Evolutionary conservation across 495 filamentous ascomycete species (phyloP).

Genomic region (Podospora didyma): DNA sequence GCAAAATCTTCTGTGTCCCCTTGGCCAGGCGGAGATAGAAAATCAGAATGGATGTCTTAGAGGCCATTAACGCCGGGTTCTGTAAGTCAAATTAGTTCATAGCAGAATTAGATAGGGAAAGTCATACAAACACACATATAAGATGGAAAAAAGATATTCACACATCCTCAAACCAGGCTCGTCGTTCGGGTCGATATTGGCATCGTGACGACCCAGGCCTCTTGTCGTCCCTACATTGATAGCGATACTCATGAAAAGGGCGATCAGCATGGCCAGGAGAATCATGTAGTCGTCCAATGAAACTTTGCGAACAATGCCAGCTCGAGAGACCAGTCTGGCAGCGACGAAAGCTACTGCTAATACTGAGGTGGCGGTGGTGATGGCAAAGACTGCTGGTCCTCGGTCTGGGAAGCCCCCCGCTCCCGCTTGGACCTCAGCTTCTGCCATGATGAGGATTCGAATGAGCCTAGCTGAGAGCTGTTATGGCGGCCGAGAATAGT

Average conservation of each 20-base stretch:
- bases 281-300: slow-evolving; percentile 82
- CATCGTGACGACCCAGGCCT: slow-evolving; percentile 75
- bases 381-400: slow-evolving; percentile 64
- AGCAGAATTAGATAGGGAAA: not conserved
- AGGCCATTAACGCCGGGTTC: slow-evolving; percentile 85
- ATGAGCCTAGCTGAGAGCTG: not conserved
- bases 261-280: slow-evolving; percentile 75
- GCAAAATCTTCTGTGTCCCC: slow-evolving; percentile 64
- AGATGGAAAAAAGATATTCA: slow-evolving; percentile 77
- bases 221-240: slow-evolving; percentile 68
- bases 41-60: slow-evolving; percentile 87
- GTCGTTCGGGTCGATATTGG: slow-evolving; percentile 49
- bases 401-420: slow-evolving; percentile 48
- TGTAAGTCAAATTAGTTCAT: slow-evolving; percentile 26
- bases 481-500: not conserved
- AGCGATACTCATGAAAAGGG: slow-evolving; percentile 71
- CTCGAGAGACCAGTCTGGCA: slow-evolving; percentile 66
- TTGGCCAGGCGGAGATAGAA: slow-evolving; percentile 81
- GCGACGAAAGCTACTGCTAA: slow-evolving; percentile 68
- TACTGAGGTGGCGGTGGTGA: slow-evolving; percentile 65
- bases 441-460: not conserved
- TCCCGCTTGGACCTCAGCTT: not conserved
- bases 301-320: slow-evolving; percentile 65
- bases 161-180: slow-evolving; percentile 54
- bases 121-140: slow-evolving; percentile 55